Conservation (phyloP, 352 stramenopile species). For the Phytophthora brassicae region DNA sequence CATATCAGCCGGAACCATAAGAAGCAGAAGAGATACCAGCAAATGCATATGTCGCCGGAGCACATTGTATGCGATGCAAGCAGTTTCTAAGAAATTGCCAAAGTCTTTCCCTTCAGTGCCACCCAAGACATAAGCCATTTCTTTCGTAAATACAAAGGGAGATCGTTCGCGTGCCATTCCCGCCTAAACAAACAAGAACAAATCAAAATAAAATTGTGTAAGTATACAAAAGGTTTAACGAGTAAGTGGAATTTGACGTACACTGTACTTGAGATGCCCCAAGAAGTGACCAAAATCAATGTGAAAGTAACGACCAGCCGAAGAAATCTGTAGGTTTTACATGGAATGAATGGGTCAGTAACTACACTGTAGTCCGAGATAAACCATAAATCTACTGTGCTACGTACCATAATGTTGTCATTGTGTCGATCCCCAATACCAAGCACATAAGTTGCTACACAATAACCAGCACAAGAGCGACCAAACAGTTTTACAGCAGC, state of each 20-base stretch:
- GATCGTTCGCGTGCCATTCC: slow-evolving; percentile 75
- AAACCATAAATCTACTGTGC: neutral
- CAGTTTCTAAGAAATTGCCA: slow-evolving; percentile 57
- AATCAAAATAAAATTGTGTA: neutral
- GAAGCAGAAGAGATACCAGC: slow-evolving; percentile 70
- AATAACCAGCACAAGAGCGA: slow-evolving; percentile 89
- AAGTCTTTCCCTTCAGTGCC: slow-evolving; percentile 66
- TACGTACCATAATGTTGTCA: slow-evolving; percentile 94
- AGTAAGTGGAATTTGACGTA: slow-evolving; percentile 17
- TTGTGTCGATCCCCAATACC: slow-evolving; percentile 94
- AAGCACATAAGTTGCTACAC: slow-evolving; percentile 91
- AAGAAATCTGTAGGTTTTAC: slow-evolving; percentile 50
- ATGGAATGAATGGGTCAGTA: neutral
- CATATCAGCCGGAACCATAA: slow-evolving; percentile 87
- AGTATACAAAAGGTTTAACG: neutral
- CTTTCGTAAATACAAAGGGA: slow-evolving; percentile 85
- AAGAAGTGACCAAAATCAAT: slow-evolving; percentile 88
- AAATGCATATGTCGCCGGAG: slow-evolving; percentile 84
- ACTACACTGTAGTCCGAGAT: neutral
- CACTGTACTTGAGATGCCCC: slow-evolving; percentile 82
- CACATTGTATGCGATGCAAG: slow-evolving; percentile 66
- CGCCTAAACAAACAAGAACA: slow-evolving; percentile 44
- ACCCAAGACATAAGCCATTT: slow-evolving; percentile 83
- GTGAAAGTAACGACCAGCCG: slow-evolving; percentile 79
- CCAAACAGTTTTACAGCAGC: slow-evolving; percentile 78